Conservation (phyloP, 1,139 yeast genomes). For the Lodderomyces elongisporus region DNA sequence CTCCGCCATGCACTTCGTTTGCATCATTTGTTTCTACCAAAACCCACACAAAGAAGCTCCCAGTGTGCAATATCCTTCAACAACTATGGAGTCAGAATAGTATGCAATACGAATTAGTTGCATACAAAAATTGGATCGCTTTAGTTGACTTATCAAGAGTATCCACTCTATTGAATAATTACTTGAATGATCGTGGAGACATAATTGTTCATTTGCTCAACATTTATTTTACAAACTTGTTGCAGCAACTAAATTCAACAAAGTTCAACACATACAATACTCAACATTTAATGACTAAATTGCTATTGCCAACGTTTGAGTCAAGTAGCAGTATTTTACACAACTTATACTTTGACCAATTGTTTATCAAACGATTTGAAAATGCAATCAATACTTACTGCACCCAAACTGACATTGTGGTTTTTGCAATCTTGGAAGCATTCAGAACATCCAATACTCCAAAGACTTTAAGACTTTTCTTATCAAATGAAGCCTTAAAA, state of each 20-base stretch:
- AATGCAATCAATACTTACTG: background rate
- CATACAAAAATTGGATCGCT: conserved; percentile 4
- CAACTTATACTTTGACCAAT: background rate
- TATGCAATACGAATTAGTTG: too few relatives aligned
- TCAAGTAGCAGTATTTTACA: background rate
- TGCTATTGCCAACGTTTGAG: background rate
- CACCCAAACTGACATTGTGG: background rate
- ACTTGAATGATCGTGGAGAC: background rate
- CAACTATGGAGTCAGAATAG: too few relatives aligned
- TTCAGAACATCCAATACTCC: background rate
- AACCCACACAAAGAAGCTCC: too few relatives aligned
- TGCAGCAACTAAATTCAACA: background rate
- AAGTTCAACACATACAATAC: too few relatives aligned
- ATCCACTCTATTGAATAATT: conserved; percentile 1
- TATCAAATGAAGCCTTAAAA: background rate
- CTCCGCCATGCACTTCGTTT: too few relatives aligned
- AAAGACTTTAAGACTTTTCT: background rate
- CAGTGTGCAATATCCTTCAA: too few relatives aligned
- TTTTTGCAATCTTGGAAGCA: background rate
- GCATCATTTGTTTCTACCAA: too few relatives aligned
- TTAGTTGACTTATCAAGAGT: background rate
- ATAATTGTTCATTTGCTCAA: background rate
- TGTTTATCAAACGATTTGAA: background rate
- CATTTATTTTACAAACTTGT: background rate
- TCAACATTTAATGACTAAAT: background rate